Conservation (phyloP, 306 rosid species). For the Casuarina cunninghamiana region DNA sequence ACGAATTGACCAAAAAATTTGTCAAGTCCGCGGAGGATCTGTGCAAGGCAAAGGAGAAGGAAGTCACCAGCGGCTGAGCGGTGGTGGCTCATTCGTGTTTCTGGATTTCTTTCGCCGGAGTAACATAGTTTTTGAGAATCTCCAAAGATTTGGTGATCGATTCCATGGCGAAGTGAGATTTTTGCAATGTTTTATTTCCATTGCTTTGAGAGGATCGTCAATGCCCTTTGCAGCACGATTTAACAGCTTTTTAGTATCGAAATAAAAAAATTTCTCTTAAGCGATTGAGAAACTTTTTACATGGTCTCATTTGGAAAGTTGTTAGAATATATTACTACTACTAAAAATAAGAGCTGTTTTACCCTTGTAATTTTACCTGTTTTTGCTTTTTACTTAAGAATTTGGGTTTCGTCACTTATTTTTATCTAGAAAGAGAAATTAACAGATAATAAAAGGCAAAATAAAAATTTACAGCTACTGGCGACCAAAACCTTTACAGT, state of each 20-base stretch:
- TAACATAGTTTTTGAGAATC: neutral
- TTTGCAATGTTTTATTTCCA: neutral
- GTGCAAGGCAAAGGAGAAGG: constrained; percentile 87
- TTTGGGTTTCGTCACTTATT: too few relatives aligned
- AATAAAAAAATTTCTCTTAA: too few relatives aligned
- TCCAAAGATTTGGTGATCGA: neutral
- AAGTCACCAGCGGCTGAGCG: constrained; percentile 62
- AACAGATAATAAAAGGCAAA: too few relatives aligned
- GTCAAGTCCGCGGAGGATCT: constrained; percentile 77
- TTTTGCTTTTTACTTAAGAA: too few relatives aligned
- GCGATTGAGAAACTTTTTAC: too few relatives aligned
- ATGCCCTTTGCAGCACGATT: neutral
- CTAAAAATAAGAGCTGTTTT: too few relatives aligned
- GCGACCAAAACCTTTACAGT: constrained; percentile 45
- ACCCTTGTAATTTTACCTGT: too few relatives aligned
- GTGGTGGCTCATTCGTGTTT: neutral
- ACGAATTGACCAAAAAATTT: constrained; percentile 79
- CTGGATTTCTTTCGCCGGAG: neutral
- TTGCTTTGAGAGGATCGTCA: neutral
- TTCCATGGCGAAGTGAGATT: neutral
- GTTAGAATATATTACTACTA: too few relatives aligned
- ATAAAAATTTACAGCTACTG: constrained; percentile 27
- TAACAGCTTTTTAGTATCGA: too few relatives aligned
- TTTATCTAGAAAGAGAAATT: too few relatives aligned
- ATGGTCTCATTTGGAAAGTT: too few relatives aligned